Percentiles rank a stretch among this genome's conserved stretches.
phyloP scores from a whole-genome alignment of 2,329 filamentous ascomycete species.

The Emericellopsis cladophorae region DNA sequence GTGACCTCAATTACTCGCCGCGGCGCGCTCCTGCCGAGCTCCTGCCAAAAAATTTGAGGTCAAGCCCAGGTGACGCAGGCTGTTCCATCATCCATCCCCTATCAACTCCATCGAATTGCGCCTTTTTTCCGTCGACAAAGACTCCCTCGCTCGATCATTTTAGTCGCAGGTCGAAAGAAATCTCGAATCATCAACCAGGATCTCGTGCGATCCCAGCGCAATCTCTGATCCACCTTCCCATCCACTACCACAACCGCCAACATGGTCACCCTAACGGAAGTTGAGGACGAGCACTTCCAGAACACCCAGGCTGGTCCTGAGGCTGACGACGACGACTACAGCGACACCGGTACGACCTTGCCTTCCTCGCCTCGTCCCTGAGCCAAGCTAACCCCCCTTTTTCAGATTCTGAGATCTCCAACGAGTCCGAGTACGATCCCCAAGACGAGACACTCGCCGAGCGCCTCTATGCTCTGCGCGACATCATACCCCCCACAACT shows the following conservation, averaged over 20 bases:
- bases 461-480: conserved; percentile 58
- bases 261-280: conserved; percentile 96
- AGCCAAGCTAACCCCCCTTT: conserved; percentile 1
- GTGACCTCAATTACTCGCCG: no score
- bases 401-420: conserved; percentile 72
- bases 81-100: no score
- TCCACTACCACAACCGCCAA: conserved; percentile 19
- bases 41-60: no score
- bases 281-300: conserved; percentile 91
- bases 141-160: no score
- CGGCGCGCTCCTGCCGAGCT: no score
- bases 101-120: no score
- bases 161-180: no score
- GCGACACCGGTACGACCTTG: conserved; percentile 67
- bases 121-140: no score
- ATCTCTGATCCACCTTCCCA: background rate
- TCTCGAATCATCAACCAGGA: no score
- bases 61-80: no score
- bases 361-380: background rate
- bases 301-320: conserved; percentile 55
- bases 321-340: conserved; percentile 86
- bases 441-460: conserved; percentile 48
- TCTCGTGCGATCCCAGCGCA: background rate
- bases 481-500: conserved; percentile 63
- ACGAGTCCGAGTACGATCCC: conserved; percentile 59